Evolutionary conservation across 305 asterid genomes (phyloP).

Genomic region (Plantago coronopus): DNA sequence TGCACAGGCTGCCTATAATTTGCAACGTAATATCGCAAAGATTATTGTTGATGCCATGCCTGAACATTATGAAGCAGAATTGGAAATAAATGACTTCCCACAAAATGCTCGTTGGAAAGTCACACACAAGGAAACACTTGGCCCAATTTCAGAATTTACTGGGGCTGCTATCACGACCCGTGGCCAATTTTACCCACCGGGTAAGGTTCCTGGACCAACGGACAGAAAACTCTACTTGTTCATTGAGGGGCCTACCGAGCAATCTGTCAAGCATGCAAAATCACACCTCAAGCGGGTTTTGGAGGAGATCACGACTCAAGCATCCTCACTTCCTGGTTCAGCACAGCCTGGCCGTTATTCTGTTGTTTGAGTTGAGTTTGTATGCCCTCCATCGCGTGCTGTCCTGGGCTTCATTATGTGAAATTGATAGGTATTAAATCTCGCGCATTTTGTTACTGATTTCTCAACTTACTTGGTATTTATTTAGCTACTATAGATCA

Average conservation of each 20-base stretch:
- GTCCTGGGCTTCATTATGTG: constrained; percentile 15
- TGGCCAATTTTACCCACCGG: constrained; percentile 78
- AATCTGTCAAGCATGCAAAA: constrained; percentile 89
- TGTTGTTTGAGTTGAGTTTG: constrained; percentile 47
- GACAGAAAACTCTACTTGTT: constrained; percentile 88
- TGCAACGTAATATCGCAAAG: constrained; percentile 88
- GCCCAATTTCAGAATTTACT: constrained; percentile 95
- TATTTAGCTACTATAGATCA: constrained; percentile 13
- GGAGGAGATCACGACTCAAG: constrained; percentile 87
- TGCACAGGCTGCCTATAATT: constrained; percentile 75
- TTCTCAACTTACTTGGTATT: constrained; percentile 15
- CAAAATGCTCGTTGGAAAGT: constrained; percentile 99
- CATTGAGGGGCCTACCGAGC: constrained; percentile 91
- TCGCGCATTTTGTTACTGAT: constrained; percentile 19
- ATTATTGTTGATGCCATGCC: constrained; percentile 88
- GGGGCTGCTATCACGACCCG: constrained; percentile 97
- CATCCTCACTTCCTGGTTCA: constrained; percentile 82
- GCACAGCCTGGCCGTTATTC: constrained; percentile 89
- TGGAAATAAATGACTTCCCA: constrained; percentile 92
- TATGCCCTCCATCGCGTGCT: not conserved
- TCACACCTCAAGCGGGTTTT: constrained; percentile 82
- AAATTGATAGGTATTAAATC: constrained; percentile 17
- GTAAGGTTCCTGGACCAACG: constrained; percentile 62
- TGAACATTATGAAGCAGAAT: constrained; percentile 81
- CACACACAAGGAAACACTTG: constrained; percentile 89